Evolutionary conservation across 352 stramenopile genomes (phyloP), one percentile per base, ranked within the genome.

Genomic region (Globisporangium splendens): DNA sequence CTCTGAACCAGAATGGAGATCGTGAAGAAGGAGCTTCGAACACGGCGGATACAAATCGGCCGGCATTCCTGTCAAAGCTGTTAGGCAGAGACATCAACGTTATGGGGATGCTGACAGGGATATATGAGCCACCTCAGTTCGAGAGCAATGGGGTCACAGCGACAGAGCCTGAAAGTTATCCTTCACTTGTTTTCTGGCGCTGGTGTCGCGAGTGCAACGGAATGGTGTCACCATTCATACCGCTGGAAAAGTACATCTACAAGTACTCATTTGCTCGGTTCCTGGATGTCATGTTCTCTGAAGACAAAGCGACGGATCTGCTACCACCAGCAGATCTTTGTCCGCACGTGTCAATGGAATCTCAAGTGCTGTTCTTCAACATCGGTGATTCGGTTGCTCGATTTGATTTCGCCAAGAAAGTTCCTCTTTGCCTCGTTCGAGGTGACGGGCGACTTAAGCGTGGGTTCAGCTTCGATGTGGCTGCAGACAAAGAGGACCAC

Each of bases 231-330:
- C 91, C 95, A 11, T 87, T 98, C 38, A 75, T 92, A 12, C 72
- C 77, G 42, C 55, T 95, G 76, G 70, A 90, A 85, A 79, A 96
- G 79, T 69, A 97, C 91, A 73, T 96, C 20, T 98, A 97, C 87
- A 98, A 99, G 72, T 98, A 98, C 71, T 98, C 88, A 13, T 98
- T 99, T 71, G 96, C 95, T 22, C 97, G 98, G 56, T 98, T 99
- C 52, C 67, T 99, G n/a, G 96, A 99, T 68, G 77, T 98, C 8
- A 86, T 96, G 33, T 98, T 99, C 50, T 92, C 91, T 38, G 96
- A 98, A 55, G 62, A 78, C 18, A 73, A 86, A 41, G 60, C 67
- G 10, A 79, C 86, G 1, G 71, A 24, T 52, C 62, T 55, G 8
- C 13, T 65, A 35, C 48, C 61, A 13, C 64, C 56, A 18, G 24